phyloP scores from a whole-genome alignment of 495 filamentous ascomycete genomes.

The Tuber aestivum region DNA sequence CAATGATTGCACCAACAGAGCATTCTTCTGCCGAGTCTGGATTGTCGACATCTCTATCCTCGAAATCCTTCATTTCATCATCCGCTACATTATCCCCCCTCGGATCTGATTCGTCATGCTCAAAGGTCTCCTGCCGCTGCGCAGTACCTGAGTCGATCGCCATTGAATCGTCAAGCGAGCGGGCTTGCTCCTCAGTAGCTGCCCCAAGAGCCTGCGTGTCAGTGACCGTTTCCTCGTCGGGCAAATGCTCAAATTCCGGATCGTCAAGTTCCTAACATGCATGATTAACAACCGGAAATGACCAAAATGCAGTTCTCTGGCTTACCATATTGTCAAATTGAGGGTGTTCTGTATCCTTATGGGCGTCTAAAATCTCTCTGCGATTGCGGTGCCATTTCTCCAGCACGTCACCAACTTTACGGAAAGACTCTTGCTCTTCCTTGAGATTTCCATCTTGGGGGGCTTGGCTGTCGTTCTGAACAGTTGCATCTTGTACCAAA shows the following conservation, averaged over 20 bases:
- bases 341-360: constrained; percentile 56
- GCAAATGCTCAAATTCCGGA: constrained; percentile 83
- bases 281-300: constrained; percentile 9
- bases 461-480: constrained; percentile 50
- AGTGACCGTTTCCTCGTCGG: constrained; percentile 67
- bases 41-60: constrained; percentile 49
- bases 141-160: constrained; percentile 68
- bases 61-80: constrained; percentile 48
- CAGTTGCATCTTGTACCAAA: constrained; percentile 44
- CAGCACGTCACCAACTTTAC: constrained; percentile 87
- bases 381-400: constrained; percentile 86
- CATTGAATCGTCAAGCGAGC: constrained; percentile 74
- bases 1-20: constrained; percentile 45
- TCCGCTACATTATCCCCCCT: constrained; percentile 49
- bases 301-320: neutral
- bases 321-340: constrained; percentile 45
- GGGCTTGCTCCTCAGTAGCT: constrained; percentile 77
- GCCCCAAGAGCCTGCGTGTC: constrained; percentile 89
- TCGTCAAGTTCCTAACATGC: constrained; percentile 48
- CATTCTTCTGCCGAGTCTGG: constrained; percentile 40
- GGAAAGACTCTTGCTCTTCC: constrained; percentile 60
- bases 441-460: constrained; percentile 47
- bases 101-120: constrained; percentile 58
- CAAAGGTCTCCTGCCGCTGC: constrained; percentile 50
- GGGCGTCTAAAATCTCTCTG: constrained; percentile 65